These are phyloP conservation scores for Trichoderma oligosporum DNA, from an alignment of 2,329 filamentous ascomycete species.

Conservation along the genomic window DNA sequence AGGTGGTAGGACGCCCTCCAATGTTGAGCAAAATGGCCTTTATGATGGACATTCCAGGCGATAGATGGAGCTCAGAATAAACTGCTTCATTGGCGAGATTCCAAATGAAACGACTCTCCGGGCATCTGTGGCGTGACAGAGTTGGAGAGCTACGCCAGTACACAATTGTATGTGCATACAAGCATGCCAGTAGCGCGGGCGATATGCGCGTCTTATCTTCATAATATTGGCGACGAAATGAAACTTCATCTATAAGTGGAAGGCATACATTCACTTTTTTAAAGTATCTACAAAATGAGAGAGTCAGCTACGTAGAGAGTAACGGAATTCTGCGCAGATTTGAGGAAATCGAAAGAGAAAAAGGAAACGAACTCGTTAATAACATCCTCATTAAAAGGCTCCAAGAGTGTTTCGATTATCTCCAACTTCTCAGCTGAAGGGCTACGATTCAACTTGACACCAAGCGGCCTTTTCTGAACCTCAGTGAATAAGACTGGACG, in stretches of 20 bases:
- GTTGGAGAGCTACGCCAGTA: conserved; percentile 53
- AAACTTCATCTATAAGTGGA: conserved; percentile 54
- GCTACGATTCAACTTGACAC: conserved; percentile 37
- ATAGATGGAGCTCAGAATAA: conserved; percentile 56
- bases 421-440: conserved; percentile 47
- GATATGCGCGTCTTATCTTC: conserved; percentile 47
- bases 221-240: conserved; percentile 48
- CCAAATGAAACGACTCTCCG: conserved; percentile 58
- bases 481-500: conserved; percentile 45
- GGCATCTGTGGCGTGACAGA: conserved; percentile 44
- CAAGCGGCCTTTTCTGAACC: conserved; percentile 45
- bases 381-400: conserved; percentile 49
- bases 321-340: background rate
- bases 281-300: conserved; percentile 44
- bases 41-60: conserved; percentile 56
- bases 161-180: conserved; percentile 56
- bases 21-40: conserved; percentile 56
- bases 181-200: conserved; percentile 52
- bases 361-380: conserved; percentile 38
- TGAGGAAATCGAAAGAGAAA: background rate
- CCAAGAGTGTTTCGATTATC: conserved; percentile 56
- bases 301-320: conserved; percentile 27
- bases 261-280: conserved; percentile 57
- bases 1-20: conserved; percentile 56
- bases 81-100: conserved; percentile 58